phyloP scores from a whole-genome alignment of 2,329 filamentous ascomycete species.

The Epichloe coenophiala region DNA sequence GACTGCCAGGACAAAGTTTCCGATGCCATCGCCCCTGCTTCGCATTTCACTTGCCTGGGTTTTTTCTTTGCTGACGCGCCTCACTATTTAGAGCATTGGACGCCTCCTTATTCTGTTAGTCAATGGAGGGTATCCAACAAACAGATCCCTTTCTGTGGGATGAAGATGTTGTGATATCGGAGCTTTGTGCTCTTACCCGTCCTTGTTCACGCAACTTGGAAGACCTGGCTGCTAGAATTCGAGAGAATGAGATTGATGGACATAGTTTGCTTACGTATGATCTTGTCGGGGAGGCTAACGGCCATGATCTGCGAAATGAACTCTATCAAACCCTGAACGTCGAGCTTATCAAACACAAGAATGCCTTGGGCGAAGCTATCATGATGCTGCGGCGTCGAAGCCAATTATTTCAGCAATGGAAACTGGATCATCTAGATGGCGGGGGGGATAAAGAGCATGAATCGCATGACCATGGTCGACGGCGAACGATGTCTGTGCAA shows the following conservation, averaged over 20 bases:
- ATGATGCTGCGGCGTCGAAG: conserved; percentile 40
- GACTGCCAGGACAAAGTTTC: not conserved
- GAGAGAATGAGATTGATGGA: conserved; percentile 52
- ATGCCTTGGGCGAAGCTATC: conserved; percentile 44
- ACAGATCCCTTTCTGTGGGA: conserved; percentile 66
- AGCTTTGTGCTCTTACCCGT: conserved; percentile 44
- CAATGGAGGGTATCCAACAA: conserved; percentile 16
- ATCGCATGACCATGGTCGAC: not conserved
- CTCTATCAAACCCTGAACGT: conserved; percentile 42
- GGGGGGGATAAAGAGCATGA: not conserved
- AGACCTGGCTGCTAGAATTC: conserved; percentile 39
- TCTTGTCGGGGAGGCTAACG: conserved; percentile 26
- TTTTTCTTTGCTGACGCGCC: not conserved
- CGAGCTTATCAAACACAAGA: conserved; percentile 41
- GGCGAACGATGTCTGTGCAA: not conserved
- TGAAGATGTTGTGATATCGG: conserved; percentile 49
- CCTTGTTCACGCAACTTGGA: conserved; percentile 37
- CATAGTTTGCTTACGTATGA: conserved; percentile 45
- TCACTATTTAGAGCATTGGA: not conserved
- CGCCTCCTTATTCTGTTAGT: conserved; percentile 1
- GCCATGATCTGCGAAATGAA: conserved; percentile 25
- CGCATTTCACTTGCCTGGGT: not conserved
- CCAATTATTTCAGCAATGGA: conserved; percentile 27
- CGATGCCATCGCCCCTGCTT: not conserved
- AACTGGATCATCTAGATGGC: conserved; percentile 5